A percentile compares a stretch with the other conserved stretches of the same genome.
Evolutionary conservation across 2,329 filamentous ascomycete genomes (phyloP).

Genomic region (Ceratocystis diversiconidia): DNA sequence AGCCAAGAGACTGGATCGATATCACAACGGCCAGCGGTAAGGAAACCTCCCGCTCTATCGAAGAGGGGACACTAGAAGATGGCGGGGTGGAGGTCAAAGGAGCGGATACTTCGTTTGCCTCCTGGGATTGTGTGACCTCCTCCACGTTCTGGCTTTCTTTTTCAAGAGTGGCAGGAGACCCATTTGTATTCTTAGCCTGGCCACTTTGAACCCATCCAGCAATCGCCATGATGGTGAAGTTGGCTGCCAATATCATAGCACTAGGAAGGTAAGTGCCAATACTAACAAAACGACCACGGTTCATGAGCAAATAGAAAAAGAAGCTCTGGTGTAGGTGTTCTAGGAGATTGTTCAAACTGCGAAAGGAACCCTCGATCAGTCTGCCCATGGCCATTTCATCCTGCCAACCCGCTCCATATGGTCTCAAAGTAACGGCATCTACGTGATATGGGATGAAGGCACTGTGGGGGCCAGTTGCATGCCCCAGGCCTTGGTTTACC

Average conservation of each 20-base stretch:
- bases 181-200: conserved; percentile 23
- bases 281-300: conserved; percentile 83
- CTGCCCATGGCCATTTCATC: conserved; percentile 94
- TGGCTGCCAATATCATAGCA: conserved; percentile 90
- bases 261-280: conserved; percentile 95
- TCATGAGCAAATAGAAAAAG: conserved; percentile 95
- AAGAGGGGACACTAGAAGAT: not conserved
- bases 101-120: not conserved
- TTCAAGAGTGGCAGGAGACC: not conserved
- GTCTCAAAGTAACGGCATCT: conserved; percentile 85
- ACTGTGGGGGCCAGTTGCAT: conserved; percentile 81
- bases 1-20: conserved; percentile 58
- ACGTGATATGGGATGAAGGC: conserved; percentile 97
- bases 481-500: conserved; percentile 78
- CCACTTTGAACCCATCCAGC: conserved; percentile 88
- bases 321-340: conserved; percentile 98
- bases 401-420: conserved; percentile 87
- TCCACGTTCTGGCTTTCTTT: conserved; percentile 21
- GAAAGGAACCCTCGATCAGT: conserved; percentile 76
- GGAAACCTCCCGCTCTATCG: conserved; percentile 51
- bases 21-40: conserved; percentile 61
- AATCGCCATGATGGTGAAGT: conserved; percentile 92
- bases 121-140: not conserved
- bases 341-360: conserved; percentile 88
- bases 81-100: not conserved